These are phyloP conservation scores for Erythrophleum fordii DNA, from an alignment of 306 rosid genomes.

Conservation along the genomic window DNA sequence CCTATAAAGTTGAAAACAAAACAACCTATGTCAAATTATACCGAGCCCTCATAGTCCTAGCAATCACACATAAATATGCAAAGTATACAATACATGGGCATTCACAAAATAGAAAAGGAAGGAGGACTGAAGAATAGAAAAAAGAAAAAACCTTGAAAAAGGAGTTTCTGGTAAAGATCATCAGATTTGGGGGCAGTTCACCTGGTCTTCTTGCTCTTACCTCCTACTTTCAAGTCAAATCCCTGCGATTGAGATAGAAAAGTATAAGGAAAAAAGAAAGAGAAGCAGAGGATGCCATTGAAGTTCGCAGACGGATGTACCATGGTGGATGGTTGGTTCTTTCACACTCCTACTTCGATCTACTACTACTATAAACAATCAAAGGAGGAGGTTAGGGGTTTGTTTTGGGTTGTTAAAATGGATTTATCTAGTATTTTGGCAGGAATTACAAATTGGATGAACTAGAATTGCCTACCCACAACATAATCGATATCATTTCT, in stretches of 20 bases:
- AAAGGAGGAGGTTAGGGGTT: too few relatives aligned
- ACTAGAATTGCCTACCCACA: too few relatives aligned
- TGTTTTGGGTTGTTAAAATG: too few relatives aligned
- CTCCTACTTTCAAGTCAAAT: constrained; percentile 83
- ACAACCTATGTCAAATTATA: neutral
- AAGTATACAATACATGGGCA: too few relatives aligned
- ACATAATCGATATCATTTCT: too few relatives aligned
- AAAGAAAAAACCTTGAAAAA: constrained; percentile 55
- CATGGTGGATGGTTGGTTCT: constrained; percentile 44
- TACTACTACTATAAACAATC: too few relatives aligned
- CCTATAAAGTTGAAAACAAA: constrained; percentile 57
- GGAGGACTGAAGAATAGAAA: neutral
- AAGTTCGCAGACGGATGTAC: constrained; percentile 14
- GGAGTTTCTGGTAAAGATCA: constrained; percentile 78
- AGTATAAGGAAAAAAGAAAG: neutral
- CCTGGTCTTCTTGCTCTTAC: constrained; percentile 78
- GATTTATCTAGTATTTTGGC: too few relatives aligned
- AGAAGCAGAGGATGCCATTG: neutral
- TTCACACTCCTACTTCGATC: neutral
- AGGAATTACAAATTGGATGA: too few relatives aligned
- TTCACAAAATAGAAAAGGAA: neutral
- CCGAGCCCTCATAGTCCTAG: neutral
- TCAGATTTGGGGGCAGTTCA: constrained; percentile 72
- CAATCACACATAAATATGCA: too few relatives aligned
- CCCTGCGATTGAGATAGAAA: constrained; percentile 48